Base-by-base conservation (phyloP, 2,329 filamentous ascomycete genomes). In the Calonectria montana region DNA sequence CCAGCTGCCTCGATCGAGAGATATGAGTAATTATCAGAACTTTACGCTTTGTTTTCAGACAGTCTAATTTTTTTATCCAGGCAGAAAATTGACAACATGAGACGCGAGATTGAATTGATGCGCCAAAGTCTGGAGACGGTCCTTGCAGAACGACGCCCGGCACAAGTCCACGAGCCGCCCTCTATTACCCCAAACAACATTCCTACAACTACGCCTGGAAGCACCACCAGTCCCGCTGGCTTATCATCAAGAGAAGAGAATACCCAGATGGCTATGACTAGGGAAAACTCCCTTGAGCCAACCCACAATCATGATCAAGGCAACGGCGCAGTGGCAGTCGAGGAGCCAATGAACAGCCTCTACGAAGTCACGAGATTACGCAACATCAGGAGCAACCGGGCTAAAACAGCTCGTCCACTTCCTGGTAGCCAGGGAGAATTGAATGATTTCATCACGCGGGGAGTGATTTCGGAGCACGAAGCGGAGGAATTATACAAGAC, bases 61-160 rank as follows among this genome's bases (percentile, higher is more conserved):
- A 18, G n/a, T 37, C 50, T 55, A 55, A 55, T 10, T 2, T 37
- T 31, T 15, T 8, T 23, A 29, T 23, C 1, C 29, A 73, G 72
- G 29, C 72, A 83, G 83, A 80, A 79, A 57, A 75, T 80, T 8
- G 78, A 80, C 29, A 59, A 53, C 3, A 78, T 79, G 76, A 48
- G 72, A 4, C 62, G 72, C 10, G 76, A 80, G 59, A 80, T 80
- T 21, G 64, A 71, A 35, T 65, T 73, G 27, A 79, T 80, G 75
- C 73, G 70, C 12, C 67, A 73, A 27, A 79, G 73, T 21, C 71
- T 80, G 15, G 75, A 78, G n/a, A 45, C 59, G 0, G 53, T 80
- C 8, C 62, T 80, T 2, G 71, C 62, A 23, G 68, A 71, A 16
- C 65, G 45, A 61, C 39, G 57, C 23, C 50, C 45, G 41, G 35